phyloP scores from a whole-genome alignment of 2,329 filamentous ascomycete species.

The Epichloe sylvatica region DNA sequence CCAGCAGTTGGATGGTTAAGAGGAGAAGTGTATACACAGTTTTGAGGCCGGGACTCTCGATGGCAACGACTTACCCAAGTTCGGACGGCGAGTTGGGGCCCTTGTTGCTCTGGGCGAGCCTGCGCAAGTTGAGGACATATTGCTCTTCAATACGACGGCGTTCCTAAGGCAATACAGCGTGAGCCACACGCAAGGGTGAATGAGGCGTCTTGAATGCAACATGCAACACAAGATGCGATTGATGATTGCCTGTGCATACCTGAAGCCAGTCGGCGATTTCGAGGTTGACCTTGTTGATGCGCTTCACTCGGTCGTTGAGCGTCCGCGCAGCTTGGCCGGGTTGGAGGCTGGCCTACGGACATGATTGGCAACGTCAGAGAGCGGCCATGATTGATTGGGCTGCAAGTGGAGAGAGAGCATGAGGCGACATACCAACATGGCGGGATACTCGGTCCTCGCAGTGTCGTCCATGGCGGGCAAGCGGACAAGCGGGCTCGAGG shows the following conservation, averaged over 20 bases:
- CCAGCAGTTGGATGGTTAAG: not conserved
- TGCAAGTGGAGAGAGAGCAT: constrained; percentile 2
- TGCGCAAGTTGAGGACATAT: constrained; percentile 71
- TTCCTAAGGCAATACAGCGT: constrained; percentile 44
- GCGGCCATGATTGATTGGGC: not conserved
- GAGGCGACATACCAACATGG: constrained; percentile 63
- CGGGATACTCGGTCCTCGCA: constrained; percentile 80
- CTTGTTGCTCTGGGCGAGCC: constrained; percentile 60
- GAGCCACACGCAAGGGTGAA: not conserved
- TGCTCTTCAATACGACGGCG: constrained; percentile 81
- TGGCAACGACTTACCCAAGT: constrained; percentile 56
- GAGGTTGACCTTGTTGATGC: constrained; percentile 71
- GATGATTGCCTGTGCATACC: constrained; percentile 38
- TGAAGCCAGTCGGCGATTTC: constrained; percentile 96
- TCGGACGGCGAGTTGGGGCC: constrained; percentile 65
- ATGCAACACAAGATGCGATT: not conserved
- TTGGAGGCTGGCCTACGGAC: constrained; percentile 56
- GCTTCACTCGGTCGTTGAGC: constrained; percentile 74
- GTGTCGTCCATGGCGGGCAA: constrained; percentile 55
- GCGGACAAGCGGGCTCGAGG: not conserved
- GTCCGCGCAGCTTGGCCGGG: constrained; percentile 69
- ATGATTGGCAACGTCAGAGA: not conserved
- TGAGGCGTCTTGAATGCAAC: not conserved
- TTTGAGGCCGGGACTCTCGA: not conserved
- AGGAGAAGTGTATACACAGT: not conserved